phyloP scores from a whole-genome alignment of 305 asterid species.

The Andrographis paniculata region DNA sequence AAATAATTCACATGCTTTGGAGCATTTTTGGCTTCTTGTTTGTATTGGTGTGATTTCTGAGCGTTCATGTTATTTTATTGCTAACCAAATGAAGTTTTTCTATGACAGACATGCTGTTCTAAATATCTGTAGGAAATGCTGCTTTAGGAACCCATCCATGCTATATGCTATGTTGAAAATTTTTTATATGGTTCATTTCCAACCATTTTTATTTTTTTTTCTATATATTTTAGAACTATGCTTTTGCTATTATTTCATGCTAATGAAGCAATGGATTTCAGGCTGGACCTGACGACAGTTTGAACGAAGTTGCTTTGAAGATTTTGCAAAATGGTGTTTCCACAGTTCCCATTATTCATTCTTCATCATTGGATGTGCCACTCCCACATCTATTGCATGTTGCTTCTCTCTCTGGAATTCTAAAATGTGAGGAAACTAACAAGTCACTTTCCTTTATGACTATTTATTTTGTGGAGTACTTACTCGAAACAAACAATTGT shows the following conservation, averaged over 20 bases:
- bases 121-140: conserved; percentile 9
- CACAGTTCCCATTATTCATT: conserved; percentile 79
- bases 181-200: conserved; percentile 1
- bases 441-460: conserved; percentile 3
- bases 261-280: conserved; percentile 27
- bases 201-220: no score
- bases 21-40: conserved; percentile 6
- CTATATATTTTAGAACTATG: neutral
- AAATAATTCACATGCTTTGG: conserved; percentile 3
- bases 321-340: conserved; percentile 69
- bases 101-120: conserved; percentile 1
- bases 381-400: conserved; percentile 77
- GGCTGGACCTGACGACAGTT: conserved; percentile 83
- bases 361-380: conserved; percentile 61
- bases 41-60: conserved; percentile 7
- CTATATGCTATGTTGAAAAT: conserved; percentile 5
- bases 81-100: no score
- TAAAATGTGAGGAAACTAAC: conserved; percentile 51
- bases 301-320: conserved; percentile 75
- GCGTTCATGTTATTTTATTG: conserved; percentile 7
- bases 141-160: conserved; percentile 4
- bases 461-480: conserved; percentile 2
- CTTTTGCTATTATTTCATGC: conserved; percentile 7
- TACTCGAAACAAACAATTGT: conserved; percentile 1
- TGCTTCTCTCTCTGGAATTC: conserved; percentile 87